Evolutionary conservation across 225 moss, liverwort and hornwort species (phyloP), one percentile per base, ranked within the genome.

Genomic region (Takakia lepidozioides): DNA sequence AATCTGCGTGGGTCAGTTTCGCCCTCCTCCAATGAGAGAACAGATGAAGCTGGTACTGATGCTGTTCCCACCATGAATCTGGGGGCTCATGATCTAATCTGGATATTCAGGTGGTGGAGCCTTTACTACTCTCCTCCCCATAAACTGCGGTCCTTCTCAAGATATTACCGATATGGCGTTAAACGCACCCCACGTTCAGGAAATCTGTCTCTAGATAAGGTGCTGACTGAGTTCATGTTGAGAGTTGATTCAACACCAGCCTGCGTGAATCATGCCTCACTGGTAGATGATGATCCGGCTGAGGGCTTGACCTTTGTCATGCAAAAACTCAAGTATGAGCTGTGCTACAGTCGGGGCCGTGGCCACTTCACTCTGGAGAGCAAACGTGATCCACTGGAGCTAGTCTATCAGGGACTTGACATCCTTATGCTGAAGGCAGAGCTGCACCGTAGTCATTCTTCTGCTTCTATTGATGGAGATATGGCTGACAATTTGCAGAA

Each of bases 331-430:
- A 86, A 90, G 50, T 95, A 95, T 65, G 95, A 95, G 58, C 76
- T 95, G 74, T 73, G 89, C 46, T 87, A 90, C 59, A 95, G 95
- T 66, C 76, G 95, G 29, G 89, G 90, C 67, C 86, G 73, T 39
- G 81, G 84, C 44, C 76, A 76, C 23, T 90, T 86, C 41, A 77
- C 89, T 41, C 76, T 86, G 29, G 77, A 76, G 54, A 79, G 81
- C 28, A 78, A 79, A 67, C 85, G 95, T 54, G 90, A 87, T 29
- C 86, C 89, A 19, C 75, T 95, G 51, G 76, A 87, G 54, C 67
- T 80, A 50, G 95, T 90, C 25, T 90, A 95, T 64, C 95, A 95
- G 68, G 95, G 95, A 14, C 55, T 95, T 59, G 90, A 95, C 71
- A 72, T 89, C 26, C 81, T 84, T 69, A 80, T 80, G 82, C 65